Percentiles rank a stretch among this genome's conserved stretches.
These are phyloP conservation scores for Hypseocharis bilobata DNA, from an alignment of 441 rosid species.

Conservation along the genomic window DNA sequence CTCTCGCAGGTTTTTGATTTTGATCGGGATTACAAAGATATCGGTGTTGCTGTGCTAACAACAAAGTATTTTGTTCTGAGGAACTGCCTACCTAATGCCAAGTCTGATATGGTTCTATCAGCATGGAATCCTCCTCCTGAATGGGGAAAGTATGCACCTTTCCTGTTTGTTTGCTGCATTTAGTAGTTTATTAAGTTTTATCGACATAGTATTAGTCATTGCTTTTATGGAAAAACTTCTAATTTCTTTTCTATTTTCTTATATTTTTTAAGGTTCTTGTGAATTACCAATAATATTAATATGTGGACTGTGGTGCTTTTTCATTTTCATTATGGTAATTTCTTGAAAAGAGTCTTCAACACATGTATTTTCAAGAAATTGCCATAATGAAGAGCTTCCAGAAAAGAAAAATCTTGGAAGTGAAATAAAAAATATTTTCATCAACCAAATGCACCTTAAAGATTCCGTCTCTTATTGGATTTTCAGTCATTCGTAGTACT, in stretches of 20 bases:
- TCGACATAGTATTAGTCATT: not conserved
- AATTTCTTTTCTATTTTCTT: not conserved
- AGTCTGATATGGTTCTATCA: slow-evolving; percentile 80
- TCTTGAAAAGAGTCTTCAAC: too few relatives aligned
- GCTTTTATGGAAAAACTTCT: not conserved
- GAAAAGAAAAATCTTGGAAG: too few relatives aligned
- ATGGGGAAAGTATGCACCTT: slow-evolving; percentile 77
- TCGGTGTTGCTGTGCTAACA: slow-evolving; percentile 81
- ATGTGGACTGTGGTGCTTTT: not conserved
- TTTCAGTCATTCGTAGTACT: too few relatives aligned
- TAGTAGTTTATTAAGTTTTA: slow-evolving; percentile 2
- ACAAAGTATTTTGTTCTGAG: slow-evolving; percentile 74
- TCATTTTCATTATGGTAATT: not conserved
- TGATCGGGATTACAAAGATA: slow-evolving; percentile 90
- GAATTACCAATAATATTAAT: slow-evolving; percentile 5
- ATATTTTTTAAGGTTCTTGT: not conserved
- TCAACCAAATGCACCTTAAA: too few relatives aligned
- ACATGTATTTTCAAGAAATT: too few relatives aligned
- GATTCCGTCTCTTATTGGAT: too few relatives aligned
- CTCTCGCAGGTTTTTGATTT: slow-evolving; percentile 74
- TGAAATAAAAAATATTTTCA: too few relatives aligned
- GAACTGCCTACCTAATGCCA: slow-evolving; percentile 69
- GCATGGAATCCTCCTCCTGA: slow-evolving; percentile 98
- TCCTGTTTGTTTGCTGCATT: slow-evolving; percentile 12
- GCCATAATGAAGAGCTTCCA: too few relatives aligned